Percentiles rank a stretch among this genome's conserved stretches.
phyloP scores from a whole-genome alignment of 2,329 filamentous ascomycete genomes.

The Nemania serpens region DNA sequence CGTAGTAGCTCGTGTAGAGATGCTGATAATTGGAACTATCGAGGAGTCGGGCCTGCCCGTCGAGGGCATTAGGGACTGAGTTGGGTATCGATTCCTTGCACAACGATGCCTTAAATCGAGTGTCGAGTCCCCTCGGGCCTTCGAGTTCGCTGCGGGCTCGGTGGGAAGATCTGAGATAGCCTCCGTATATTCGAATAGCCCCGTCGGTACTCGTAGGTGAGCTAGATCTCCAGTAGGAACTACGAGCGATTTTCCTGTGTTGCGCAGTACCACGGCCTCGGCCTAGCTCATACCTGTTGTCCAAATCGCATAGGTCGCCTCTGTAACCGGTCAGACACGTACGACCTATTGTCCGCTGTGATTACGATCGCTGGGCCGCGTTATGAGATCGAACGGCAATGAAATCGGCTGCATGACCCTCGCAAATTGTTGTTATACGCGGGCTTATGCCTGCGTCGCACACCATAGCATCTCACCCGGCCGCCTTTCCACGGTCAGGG shows the following conservation, averaged over 20 bases:
- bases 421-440: constrained; percentile 30
- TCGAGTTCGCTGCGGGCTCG: background rate
- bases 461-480: constrained; percentile 15
- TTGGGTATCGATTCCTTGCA: constrained; percentile 10
- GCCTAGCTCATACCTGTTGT: constrained; percentile 14
- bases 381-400: constrained; percentile 12
- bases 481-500: background rate
- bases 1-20: constrained; percentile 7
- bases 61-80: constrained; percentile 2
- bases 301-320: constrained; percentile 12
- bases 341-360: constrained; percentile 5
- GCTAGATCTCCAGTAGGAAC: background rate
- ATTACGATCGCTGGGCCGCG: constrained; percentile 11
- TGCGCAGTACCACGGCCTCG: constrained; percentile 11
- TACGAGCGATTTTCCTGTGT: constrained; percentile 7
- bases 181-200: background rate
- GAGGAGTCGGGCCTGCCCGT: constrained; percentile 10
- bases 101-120: constrained; percentile 10
- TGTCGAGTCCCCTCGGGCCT: constrained; percentile 10
- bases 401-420: constrained; percentile 16
- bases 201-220: constrained; percentile 22
- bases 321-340: constrained; percentile 25
- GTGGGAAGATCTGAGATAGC: background rate
- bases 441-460: constrained; percentile 21
- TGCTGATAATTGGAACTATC: constrained; percentile 1